These are phyloP conservation scores for Clohesyomyces aquaticus DNA, from an alignment of 495 filamentous ascomycete genomes.

Conservation along the genomic window DNA sequence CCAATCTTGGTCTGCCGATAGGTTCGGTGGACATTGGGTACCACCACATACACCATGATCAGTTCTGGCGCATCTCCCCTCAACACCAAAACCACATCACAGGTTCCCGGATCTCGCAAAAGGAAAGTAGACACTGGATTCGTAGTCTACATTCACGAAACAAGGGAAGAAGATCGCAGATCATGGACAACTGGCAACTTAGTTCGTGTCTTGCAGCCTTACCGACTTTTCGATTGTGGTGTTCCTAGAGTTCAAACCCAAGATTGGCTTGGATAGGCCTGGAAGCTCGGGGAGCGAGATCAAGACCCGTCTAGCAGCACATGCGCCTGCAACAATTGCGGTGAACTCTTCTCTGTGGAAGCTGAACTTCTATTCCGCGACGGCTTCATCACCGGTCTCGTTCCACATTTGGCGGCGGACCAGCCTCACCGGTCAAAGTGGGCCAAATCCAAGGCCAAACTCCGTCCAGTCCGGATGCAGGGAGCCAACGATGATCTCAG, in stretches of 20 bases:
- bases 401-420: neutral
- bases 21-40: constrained; percentile 11
- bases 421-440: constrained; percentile 19
- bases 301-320: no score
- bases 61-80: constrained; percentile 1
- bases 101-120: neutral
- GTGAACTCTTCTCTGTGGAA: no score
- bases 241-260: constrained; percentile 4
- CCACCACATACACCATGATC: constrained; percentile 9
- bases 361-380: neutral
- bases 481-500: neutral
- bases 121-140: neutral
- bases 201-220: neutral
- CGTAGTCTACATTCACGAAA: neutral
- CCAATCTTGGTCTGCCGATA: neutral
- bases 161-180: constrained; percentile 1
- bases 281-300: no score
- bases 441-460: neutral
- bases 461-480: neutral
- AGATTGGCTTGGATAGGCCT: neutral
- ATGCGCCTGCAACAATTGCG: no score
- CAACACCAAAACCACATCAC: constrained; percentile 21
- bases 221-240: neutral
- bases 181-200: constrained; percentile 16
- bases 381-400: constrained; percentile 9